Evolutionary conservation across 2,329 filamentous ascomycete genomes (phyloP).

Genomic region (Meredithiella fracta): DNA sequence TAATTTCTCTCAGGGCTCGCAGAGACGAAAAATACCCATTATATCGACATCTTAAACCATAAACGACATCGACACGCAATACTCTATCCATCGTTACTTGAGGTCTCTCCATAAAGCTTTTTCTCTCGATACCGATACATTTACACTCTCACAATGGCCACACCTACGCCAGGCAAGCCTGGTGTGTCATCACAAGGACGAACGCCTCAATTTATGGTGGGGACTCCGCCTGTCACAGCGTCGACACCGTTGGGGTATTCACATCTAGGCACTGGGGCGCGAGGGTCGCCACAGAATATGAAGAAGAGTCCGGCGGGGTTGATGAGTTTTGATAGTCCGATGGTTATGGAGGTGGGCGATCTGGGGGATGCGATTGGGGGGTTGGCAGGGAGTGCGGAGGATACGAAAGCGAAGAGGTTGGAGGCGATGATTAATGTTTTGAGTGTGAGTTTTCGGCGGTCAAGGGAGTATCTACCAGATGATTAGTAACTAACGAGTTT

Average conservation of each 20-base stretch:
- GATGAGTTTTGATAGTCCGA: background rate
- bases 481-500: background rate
- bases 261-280: conserved; percentile 35
- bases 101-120: too few species aligned
- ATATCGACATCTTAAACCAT: too few species aligned
- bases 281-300: conserved; percentile 47
- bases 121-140: too few species aligned
- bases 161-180: conserved; percentile 34
- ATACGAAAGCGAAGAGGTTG: conserved; percentile 38
- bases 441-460: conserved; percentile 24
- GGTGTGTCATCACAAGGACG: conserved; percentile 24
- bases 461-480: background rate
- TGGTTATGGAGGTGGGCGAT: background rate
- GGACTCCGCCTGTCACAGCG: conserved; percentile 40
- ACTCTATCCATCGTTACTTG: too few species aligned
- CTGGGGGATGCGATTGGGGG: conserved; percentile 12
- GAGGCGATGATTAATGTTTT: conserved; percentile 34
- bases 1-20: too few species aligned
- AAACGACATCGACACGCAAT: too few species aligned
- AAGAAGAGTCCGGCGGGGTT: conserved; percentile 39
- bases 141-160: conserved; percentile 17
- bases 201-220: conserved; percentile 34
- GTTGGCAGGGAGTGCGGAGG: conserved; percentile 29
- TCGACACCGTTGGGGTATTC: conserved; percentile 48
- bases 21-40: too few species aligned